phyloP scores from a whole-genome alignment of 306 rosid genomes.

The Corylus heterophylla region DNA sequence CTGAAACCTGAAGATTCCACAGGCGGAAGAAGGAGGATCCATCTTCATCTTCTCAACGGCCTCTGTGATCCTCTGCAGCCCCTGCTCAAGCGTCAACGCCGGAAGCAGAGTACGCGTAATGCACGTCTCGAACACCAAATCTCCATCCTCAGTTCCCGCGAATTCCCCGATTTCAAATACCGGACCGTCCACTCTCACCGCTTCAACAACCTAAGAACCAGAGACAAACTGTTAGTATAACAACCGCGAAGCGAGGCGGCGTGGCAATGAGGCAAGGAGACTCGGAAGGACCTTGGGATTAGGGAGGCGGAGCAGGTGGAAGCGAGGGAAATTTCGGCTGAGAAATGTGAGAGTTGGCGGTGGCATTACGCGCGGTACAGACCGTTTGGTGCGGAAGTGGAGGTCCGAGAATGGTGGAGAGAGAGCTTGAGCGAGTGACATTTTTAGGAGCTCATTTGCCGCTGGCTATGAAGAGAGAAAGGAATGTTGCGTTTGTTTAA shows the following conservation, averaged over 20 bases:
- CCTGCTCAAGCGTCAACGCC: constrained; percentile 73
- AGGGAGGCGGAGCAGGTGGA: constrained; percentile 11
- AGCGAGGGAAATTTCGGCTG: constrained; percentile 3
- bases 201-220: constrained; percentile 22
- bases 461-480: not conserved
- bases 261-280: not conserved
- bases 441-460: constrained; percentile 1
- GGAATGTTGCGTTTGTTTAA: not conserved
- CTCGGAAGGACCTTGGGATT: not conserved
- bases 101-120: constrained; percentile 65
- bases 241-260: not conserved
- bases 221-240: not conserved
- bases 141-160: constrained; percentile 38
- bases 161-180: constrained; percentile 24
- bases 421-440: constrained; percentile 4
- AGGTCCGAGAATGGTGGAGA: not conserved
- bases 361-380: not conserved
- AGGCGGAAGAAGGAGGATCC: constrained; percentile 47
- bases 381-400: not conserved
- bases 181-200: constrained; percentile 40
- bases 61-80: constrained; percentile 58
- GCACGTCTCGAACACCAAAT: constrained; percentile 64
- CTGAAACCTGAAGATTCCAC: constrained; percentile 80
- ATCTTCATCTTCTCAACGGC: constrained; percentile 58
- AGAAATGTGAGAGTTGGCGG: constrained; percentile 8